Evolutionary conservation across 495 filamentous ascomycete genomes (phyloP), one percentile per base, ranked within the genome.

Genomic region (Evansstolkia leycettana): DNA sequence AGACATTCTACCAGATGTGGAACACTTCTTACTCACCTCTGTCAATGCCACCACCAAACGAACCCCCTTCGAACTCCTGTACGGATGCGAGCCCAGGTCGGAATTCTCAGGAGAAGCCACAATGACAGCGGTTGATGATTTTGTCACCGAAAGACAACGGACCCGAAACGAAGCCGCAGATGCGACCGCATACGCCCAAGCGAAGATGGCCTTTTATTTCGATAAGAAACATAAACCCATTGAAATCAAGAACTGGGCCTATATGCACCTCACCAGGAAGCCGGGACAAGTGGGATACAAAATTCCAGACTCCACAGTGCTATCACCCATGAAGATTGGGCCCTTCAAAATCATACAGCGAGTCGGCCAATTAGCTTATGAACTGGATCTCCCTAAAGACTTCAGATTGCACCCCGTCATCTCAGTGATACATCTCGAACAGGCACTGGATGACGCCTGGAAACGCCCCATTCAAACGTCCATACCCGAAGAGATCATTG

Each of bases 401-500:
- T 40, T 30, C 37, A 25, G 35, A 8, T 37, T 48, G 11, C 42
- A 47, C 32, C 40, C 44, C 3, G 42, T 47, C 7, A 36, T 47
- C 11, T 40, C 36, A 1, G 33, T 47, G 2, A 31, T 28, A 18
- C 4, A 39, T 16, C 29, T 43, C 28, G 38, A 44, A 41, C 34
- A 17, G 11, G 9, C 16, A n/a, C n/a, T 7, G 37, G 27, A 33
- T n/a, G 17, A 27, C 17, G 17, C 16, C 5, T 17, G 28, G 13
- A 10, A 28, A 40, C 17, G 10, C 15, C 8, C 40, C 42, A 7
- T 50, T 50, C 38, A n/a, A 34, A 0, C 24, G 35, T 15, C 23
- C 29, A 54, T 28, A 32, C 50, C n/a, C n/a, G n/a, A n/a, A n/a
- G n/a, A n/a, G n/a, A n/a, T n/a, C n/a, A n/a, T n/a, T n/a, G n/a